These are phyloP conservation scores for Exophiala xenobiotica DNA, from an alignment of 2,329 filamentous ascomycete species.

Conservation along the genomic window DNA sequence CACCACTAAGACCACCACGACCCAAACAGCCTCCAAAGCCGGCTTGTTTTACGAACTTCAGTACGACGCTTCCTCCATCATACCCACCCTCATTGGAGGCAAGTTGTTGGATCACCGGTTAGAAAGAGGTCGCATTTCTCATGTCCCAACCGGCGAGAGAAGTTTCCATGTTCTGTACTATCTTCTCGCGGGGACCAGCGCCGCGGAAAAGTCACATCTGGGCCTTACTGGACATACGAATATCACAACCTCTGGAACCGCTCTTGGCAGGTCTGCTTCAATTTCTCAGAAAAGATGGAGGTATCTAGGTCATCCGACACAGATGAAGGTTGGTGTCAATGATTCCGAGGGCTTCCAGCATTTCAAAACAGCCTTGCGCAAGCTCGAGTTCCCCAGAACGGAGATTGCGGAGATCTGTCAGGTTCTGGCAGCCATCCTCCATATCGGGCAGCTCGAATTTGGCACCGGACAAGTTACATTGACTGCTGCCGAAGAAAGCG, in stretches of 20 bases:
- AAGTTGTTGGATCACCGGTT: conserved; percentile 92
- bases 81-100: conserved; percentile 85
- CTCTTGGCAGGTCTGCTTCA: conserved; percentile 55
- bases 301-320: conserved; percentile 92
- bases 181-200: conserved; percentile 84
- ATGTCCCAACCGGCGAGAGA: conserved; percentile 90
- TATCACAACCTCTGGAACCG: conserved; percentile 37
- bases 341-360: conserved; percentile 94
- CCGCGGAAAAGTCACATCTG: conserved; percentile 84
- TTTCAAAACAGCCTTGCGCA: conserved; percentile 92
- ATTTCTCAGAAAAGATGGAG: conserved; percentile 81
- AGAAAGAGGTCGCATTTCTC: conserved; percentile 85
- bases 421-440: conserved; percentile 87
- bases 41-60: conserved; percentile 95
- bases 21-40: conserved; percentile 90
- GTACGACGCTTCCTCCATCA: conserved; percentile 85
- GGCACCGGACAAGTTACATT: conserved; percentile 77
- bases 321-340: conserved; percentile 95
- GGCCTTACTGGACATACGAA: conserved; percentile 56
- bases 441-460: conserved; percentile 96
- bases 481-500: conserved; percentile 81
- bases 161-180: conserved; percentile 98
- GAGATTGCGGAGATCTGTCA: conserved; percentile 98
- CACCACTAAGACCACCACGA: conserved; percentile 94
- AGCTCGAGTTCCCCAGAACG: conserved; percentile 86